Base-by-base conservation (phyloP, 148 eudicot genomes). In the Vaccinium vitisidaea region DNA sequence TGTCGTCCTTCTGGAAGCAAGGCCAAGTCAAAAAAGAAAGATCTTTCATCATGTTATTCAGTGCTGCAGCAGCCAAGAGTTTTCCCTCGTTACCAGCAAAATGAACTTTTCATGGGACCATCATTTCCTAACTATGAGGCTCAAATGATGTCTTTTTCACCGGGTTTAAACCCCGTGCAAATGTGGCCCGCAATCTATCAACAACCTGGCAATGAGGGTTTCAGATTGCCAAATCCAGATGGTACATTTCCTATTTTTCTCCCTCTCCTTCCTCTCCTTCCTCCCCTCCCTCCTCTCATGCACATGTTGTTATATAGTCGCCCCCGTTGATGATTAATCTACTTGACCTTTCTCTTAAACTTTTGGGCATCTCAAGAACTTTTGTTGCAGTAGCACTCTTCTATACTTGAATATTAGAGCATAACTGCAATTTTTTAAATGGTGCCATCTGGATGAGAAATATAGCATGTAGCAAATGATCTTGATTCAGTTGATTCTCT, bases 171-270 rank as follows among this genome's bases (percentile, higher is more conserved):
- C 82, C 71, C 32, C 65, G 21, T 80, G 50, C 52, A 56, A 56
- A 80, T 18, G 13, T 18, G 43, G 15, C 50, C 69, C 27, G n/a
- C 52, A 43, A 59, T 32, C 48, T 58, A 39, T 58, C 82, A 18
- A 18, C 70, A 36, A 56, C 27, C 15, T 58, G 36, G 30, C 71
- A 19, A 80, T 23, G 53, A 23, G 52, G 71, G 70, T 39, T 80
- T 58, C n/a, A 36, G 52, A 18, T 56, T 80, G 82, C 71, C 71
- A 80, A 80, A 80, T 80, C 53, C 82, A 80, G 82, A 70, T 80
- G 36, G 18, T 15, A 39, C 56, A 39, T 39, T 11, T 3, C n/a
- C 54, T 8, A 23, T 16, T 6, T 18, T 46, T 16, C 12, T 48
- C n/a, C 19, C 5, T 2, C 27, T 48, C 25, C 12, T 23, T 49